These are phyloP conservation scores for Fusarium falciforme DNA, from an alignment of 2,329 filamentous ascomycete genomes.

Conservation along the genomic window DNA sequence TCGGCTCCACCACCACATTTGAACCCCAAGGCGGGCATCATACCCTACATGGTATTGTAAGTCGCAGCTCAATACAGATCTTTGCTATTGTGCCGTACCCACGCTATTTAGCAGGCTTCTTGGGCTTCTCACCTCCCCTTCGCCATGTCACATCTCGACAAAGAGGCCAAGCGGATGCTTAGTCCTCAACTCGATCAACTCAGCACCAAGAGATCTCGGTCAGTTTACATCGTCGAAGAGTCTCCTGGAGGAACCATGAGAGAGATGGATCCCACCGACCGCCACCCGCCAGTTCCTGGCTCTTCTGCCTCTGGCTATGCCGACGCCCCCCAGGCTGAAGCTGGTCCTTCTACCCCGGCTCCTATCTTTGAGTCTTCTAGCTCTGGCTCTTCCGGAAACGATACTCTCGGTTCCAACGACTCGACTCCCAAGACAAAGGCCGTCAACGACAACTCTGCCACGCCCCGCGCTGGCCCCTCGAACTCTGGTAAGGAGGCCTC, in stretches of 20 bases:
- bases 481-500: not conserved
- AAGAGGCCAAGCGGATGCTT: constrained; percentile 20
- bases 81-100: not conserved
- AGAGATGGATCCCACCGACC: constrained; percentile 11
- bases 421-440: not conserved
- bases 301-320: not conserved
- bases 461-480: not conserved
- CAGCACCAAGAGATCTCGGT: constrained; percentile 17
- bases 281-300: not conserved
- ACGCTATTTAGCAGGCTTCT: not conserved
- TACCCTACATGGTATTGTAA: not conserved
- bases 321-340: not conserved
- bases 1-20: not conserved
- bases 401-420: not conserved
- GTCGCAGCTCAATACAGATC: not conserved
- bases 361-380: not conserved
- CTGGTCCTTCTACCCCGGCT: not conserved
- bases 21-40: not conserved
- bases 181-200: constrained; percentile 16
- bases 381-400: not conserved
- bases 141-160: constrained; percentile 11
- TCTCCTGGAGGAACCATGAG: constrained; percentile 32
- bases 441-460: not conserved
- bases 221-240: constrained; percentile 14
- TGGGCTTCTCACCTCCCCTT: not conserved